These are phyloP conservation scores for Powellomyces hirtus DNA, from an alignment of 192 early-diverging fungal genomes.

Conservation along the genomic window DNA sequence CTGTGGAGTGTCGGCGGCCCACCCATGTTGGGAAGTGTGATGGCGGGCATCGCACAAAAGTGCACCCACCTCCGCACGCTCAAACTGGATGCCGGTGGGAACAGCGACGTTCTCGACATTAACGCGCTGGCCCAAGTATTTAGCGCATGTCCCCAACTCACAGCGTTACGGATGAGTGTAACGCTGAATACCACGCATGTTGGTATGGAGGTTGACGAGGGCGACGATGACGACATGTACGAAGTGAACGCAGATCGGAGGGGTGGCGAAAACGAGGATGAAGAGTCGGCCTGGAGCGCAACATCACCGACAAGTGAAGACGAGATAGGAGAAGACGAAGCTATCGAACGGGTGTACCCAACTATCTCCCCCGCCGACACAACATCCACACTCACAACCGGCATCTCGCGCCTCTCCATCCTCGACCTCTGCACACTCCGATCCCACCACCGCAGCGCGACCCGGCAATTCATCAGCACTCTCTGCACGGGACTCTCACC, in stretches of 20 bases:
- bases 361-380: no score
- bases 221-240: neutral
- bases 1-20: conserved; percentile 5
- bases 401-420: neutral
- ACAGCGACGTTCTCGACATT: neutral
- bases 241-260: neutral
- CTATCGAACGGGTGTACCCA: no score
- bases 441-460: neutral
- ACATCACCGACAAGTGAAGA: neutral
- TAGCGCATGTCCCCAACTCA: neutral
- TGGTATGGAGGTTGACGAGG: neutral
- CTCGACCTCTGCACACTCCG: neutral
- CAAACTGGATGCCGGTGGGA: neutral
- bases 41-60: neutral
- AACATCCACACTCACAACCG: neutral
- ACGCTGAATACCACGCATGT: neutral
- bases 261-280: neutral
- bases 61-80: conserved; percentile 2
- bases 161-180: neutral
- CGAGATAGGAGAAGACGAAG: no score
- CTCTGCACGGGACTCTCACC: neutral
- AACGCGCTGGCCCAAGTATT: neutral
- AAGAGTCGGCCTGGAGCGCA: neutral
- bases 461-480: neutral
- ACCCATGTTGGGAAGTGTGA: neutral